Conservation (phyloP, 495 filamentous ascomycete species). For the Neurospora cerealis region DNA sequence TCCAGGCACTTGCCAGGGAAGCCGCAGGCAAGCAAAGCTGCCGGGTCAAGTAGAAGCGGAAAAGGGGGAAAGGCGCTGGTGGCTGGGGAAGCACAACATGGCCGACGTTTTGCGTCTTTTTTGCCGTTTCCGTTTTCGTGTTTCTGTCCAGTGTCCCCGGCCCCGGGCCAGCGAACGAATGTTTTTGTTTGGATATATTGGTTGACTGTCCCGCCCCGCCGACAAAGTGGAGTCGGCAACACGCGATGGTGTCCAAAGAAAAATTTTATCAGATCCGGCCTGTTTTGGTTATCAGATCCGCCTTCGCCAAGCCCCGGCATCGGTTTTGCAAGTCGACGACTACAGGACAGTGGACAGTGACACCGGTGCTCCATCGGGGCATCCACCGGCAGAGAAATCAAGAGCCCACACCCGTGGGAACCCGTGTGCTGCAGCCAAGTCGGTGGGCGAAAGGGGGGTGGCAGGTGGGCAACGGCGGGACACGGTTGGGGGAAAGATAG, state of each 20-base stretch:
- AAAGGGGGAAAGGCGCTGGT: not conserved
- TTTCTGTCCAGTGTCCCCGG: not conserved
- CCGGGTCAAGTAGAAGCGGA: too few species aligned
- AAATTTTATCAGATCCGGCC: slow-evolving; percentile 16
- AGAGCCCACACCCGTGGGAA: not conserved
- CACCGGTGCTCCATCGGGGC: not conserved
- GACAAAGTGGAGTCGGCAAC: not conserved
- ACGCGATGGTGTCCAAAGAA: not conserved
- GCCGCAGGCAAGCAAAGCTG: not conserved
- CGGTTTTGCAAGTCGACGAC: too few species aligned
- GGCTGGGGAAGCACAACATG: not conserved
- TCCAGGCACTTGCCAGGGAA: not conserved
- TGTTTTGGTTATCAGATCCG: slow-evolving; percentile 15
- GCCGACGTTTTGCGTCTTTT: not conserved
- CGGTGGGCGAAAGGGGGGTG: not conserved
- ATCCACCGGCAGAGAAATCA: not conserved
- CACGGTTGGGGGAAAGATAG: not conserved
- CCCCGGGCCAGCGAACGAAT: not conserved
- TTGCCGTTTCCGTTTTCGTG: not conserved
- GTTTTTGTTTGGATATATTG: not conserved
- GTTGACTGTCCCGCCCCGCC: not conserved
- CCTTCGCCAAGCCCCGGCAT: slow-evolving; percentile 13
- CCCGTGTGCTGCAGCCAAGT: not conserved
- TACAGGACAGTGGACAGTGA: too few species aligned
- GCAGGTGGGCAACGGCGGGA: not conserved